phyloP scores from a whole-genome alignment of 148 eudicot species.

The Fagopyrum homotropicum region DNA sequence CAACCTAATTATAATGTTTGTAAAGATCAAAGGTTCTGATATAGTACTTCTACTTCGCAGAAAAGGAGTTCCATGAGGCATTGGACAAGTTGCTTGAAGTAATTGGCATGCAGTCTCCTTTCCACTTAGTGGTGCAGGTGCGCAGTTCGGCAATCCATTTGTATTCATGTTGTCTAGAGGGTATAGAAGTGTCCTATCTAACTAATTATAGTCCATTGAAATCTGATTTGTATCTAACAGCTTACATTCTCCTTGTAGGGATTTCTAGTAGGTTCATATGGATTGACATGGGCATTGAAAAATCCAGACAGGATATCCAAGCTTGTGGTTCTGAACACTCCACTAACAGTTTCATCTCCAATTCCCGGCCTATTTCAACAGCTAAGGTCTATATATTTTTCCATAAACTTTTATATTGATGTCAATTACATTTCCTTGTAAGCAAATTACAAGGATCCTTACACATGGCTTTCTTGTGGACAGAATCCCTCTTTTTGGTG shows the following conservation, averaged over 20 bases:
- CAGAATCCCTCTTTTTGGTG: conserved; percentile 89
- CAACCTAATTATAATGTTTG: neutral
- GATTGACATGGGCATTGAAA: conserved; percentile 95
- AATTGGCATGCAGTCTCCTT: conserved; percentile 61
- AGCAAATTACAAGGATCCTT: neutral
- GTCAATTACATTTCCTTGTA: neutral
- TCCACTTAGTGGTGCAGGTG: conserved; percentile 86
- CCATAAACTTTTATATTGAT: neutral
- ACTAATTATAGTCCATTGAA: neutral
- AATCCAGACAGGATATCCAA: conserved; percentile 65
- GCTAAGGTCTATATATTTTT: conserved; percentile 48
- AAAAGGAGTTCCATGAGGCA: conserved; percentile 87
- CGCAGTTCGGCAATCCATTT: conserved; percentile 14
- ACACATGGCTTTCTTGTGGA: conserved; percentile 10
- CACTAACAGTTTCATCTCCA: conserved; percentile 83
- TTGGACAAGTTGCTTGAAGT: conserved; percentile 72
- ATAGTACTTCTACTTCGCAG: conserved; percentile 30
- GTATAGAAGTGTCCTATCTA: neutral
- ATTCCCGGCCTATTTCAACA: conserved; percentile 93
- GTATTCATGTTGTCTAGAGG: neutral
- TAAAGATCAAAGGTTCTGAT: neutral
- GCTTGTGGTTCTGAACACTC: conserved; percentile 78
- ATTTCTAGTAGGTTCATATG: conserved; percentile 95
- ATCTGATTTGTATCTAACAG: neutral
- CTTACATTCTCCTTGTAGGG: conserved; percentile 44